Conservation (phyloP, 306 rosid species). For the Lithocarpus polystachyus region DNA sequence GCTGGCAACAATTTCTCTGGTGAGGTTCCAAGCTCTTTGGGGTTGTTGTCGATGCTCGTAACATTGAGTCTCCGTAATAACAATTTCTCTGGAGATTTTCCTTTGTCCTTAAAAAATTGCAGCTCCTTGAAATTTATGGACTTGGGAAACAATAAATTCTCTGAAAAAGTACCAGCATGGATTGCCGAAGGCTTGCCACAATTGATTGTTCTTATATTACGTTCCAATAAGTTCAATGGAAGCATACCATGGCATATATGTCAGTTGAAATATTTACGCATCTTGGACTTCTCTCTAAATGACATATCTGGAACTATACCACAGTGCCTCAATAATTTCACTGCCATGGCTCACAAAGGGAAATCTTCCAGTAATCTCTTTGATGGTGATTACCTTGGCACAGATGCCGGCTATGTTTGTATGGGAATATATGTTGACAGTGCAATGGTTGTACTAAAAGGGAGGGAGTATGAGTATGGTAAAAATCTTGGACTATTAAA, state of each 20-base stretch:
- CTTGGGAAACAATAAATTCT: slow-evolving; percentile 24
- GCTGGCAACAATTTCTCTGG: slow-evolving; percentile 1
- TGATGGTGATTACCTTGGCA: too few relatives aligned
- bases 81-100: not conserved
- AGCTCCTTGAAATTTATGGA: slow-evolving; percentile 1
- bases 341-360: not conserved
- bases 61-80: not conserved
- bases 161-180: slow-evolving; percentile 28
- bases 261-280: not conserved
- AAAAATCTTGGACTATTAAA: not conserved
- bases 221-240: slow-evolving; percentile 6
- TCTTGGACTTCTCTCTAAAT: slow-evolving; percentile 16
- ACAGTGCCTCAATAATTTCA: slow-evolving; percentile 10
- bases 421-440: not conserved
- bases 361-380: too few relatives aligned
- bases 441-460: not conserved
- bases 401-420: too few relatives aligned
- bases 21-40: not conserved
- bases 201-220: slow-evolving; percentile 16
- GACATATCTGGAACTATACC: not conserved
- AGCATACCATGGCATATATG: slow-evolving; percentile 22
- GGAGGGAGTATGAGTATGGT: not conserved
- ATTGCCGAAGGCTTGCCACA: not conserved
- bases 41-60: not conserved
- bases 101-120: not conserved